A percentile compares a stretch with the other conserved stretches of the same genome.
phyloP scores from a whole-genome alignment of 1,284 basidiomycete species.

The Apiotrichum gracile region DNA sequence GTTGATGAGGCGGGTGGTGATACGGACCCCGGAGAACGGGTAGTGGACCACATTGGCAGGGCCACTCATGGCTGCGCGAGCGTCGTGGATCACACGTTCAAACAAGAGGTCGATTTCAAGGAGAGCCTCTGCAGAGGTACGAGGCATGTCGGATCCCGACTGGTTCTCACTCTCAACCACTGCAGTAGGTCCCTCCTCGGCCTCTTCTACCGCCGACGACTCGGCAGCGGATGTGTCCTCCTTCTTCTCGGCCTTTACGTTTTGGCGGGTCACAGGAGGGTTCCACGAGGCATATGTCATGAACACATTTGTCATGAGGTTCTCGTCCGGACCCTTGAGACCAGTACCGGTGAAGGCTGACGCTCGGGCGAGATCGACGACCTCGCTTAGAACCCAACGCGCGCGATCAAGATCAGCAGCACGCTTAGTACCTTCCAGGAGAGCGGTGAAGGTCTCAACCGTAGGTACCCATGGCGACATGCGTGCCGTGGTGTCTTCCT shows the following conservation, averaged over 20 bases:
- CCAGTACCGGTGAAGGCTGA: background rate
- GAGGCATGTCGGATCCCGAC: slow-evolving; percentile 44
- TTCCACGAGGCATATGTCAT: slow-evolving; percentile 78
- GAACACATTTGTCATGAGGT: slow-evolving; percentile 76
- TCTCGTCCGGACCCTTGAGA: slow-evolving; percentile 56
- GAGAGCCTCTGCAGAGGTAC: slow-evolving; percentile 66
- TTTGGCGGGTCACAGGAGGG: slow-evolving; percentile 42
- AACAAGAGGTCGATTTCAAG: slow-evolving; percentile 68
- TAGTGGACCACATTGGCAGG: slow-evolving; percentile 22
- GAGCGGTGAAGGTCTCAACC: slow-evolving; percentile 65
- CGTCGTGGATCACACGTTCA: slow-evolving; percentile 59
- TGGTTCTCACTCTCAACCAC: background rate
- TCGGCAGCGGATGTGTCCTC: background rate
- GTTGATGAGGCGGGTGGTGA: slow-evolving; percentile 65
- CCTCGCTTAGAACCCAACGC: slow-evolving; percentile 87
- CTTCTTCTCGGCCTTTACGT: slow-evolving; percentile 4
- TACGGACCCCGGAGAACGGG: slow-evolving; percentile 58
- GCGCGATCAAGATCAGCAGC: slow-evolving; percentile 74
- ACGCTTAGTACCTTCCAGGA: slow-evolving; percentile 83
- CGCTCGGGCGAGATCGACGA: slow-evolving; percentile 51
- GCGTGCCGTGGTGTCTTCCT: slow-evolving; percentile 43
- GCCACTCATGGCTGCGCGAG: slow-evolving; percentile 2
- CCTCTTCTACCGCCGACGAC: background rate
- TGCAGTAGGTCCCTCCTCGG: background rate
- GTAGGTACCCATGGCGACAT: slow-evolving; percentile 58